phyloP scores from a whole-genome alignment of 2,329 filamentous ascomycete genomes.

The Xylariaceae sp. region DNA sequence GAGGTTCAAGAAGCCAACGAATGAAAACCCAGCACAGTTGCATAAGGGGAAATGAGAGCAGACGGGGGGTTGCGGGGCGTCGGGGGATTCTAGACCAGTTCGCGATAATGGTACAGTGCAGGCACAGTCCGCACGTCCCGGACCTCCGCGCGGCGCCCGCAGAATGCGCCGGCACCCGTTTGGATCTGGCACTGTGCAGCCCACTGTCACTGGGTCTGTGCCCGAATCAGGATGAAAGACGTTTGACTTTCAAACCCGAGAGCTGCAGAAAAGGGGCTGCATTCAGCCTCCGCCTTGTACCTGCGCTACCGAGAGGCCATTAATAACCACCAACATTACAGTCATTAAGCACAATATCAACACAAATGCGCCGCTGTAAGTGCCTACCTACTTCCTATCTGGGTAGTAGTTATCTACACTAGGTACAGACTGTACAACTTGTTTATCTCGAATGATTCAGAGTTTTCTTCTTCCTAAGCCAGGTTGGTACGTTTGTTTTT shows the following conservation, averaged over 20 bases:
- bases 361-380: too few species aligned
- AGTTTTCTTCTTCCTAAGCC: too few species aligned
- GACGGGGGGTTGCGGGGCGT: constrained; percentile 29
- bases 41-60: constrained; percentile 35
- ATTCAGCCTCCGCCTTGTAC: background rate
- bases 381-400: too few species aligned
- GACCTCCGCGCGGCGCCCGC: too few species aligned
- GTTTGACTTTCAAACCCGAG: background rate
- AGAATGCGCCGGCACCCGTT: background rate
- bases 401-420: too few species aligned
- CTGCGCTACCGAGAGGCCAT: background rate
- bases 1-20: constrained; percentile 27
- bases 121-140: background rate
- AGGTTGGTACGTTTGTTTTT: too few species aligned
- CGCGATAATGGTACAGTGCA: constrained; percentile 23
- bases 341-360: background rate
- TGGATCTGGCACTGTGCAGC: background rate
- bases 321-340: too few species aligned
- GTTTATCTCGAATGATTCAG: too few species aligned
- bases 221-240: background rate
- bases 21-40: constrained; percentile 27
- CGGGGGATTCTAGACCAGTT: constrained; percentile 9
- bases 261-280: constrained; percentile 1
- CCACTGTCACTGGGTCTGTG: background rate
- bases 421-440: too few species aligned